These are phyloP conservation scores for Eucalyptus lansdowneana DNA, from an alignment of 345 rosid species.

Conservation along the genomic window DNA sequence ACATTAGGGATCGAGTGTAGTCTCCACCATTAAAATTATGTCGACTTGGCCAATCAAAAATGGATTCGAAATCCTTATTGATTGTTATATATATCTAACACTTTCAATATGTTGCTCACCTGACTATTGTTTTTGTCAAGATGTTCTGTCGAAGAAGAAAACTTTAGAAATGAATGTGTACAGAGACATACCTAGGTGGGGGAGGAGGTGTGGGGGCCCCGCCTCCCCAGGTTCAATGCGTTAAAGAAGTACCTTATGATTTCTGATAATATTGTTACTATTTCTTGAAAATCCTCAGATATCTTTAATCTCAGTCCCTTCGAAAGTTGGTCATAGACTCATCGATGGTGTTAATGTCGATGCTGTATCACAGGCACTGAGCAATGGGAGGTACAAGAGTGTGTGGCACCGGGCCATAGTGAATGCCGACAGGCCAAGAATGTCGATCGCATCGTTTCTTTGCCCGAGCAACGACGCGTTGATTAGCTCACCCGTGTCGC, in stretches of 20 bases:
- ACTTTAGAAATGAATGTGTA: neutral
- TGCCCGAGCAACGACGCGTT: constrained; percentile 47
- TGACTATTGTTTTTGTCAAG: neutral
- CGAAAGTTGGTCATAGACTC: neutral
- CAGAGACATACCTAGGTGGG: neutral
- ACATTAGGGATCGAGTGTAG: neutral
- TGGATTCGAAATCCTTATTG: neutral
- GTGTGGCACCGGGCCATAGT: constrained; percentile 77
- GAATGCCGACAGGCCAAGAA: constrained; percentile 38
- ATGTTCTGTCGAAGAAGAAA: neutral
- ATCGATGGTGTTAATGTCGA: neutral
- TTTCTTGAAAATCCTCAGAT: neutral
- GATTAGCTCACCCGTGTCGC: constrained; percentile 46
- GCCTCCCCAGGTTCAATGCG: neutral
- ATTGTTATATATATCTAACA: neutral
- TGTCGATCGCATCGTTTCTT: constrained; percentile 72
- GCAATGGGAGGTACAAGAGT: constrained; percentile 80
- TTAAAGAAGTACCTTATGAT: neutral
- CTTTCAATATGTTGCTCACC: neutral
- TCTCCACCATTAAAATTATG: neutral
- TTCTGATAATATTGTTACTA: neutral
- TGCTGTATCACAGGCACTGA: constrained; percentile 40
- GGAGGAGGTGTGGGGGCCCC: neutral
- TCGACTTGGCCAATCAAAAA: neutral
- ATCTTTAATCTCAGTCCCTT: neutral